Percentiles rank a stretch among this genome's conserved stretches.
These are phyloP conservation scores for Wickerhamomyces xylosicus DNA, from an alignment of 805 yeast genomes.

Conservation along the genomic window DNA sequence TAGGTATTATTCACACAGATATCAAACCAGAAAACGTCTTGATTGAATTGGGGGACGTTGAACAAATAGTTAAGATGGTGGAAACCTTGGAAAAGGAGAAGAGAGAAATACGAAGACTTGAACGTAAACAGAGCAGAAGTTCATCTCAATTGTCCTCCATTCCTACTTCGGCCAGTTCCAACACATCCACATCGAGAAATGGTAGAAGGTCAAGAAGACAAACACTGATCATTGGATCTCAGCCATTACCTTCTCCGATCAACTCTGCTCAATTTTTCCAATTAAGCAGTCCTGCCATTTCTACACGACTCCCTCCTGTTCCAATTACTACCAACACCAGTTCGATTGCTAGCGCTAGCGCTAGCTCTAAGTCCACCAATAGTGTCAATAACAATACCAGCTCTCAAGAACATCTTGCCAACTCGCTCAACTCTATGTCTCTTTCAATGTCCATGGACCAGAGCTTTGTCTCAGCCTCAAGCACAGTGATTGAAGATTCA, in stretches of 20 bases:
- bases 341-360: too few species aligned
- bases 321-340: too few species aligned
- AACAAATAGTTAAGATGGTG: conserved; percentile 58
- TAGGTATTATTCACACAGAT: conserved; percentile 71
- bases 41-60: conserved; percentile 78
- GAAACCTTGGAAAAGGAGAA: conserved; percentile 47
- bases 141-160: conserved; percentile 10
- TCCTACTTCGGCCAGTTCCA: conserved; percentile 13
- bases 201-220: conserved; percentile 50
- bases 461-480: conserved; percentile 6
- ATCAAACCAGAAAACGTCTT: conserved; percentile 67
- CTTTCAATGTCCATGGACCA: conserved; percentile 6
- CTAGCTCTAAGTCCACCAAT: too few species aligned
- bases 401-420: too few species aligned
- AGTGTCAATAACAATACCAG: too few species aligned
- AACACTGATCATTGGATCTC: conserved; percentile 80
- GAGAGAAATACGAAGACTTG: conserved; percentile 30
- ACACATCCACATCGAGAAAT: conserved; percentile 16
- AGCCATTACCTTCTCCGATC: conserved; percentile 85
- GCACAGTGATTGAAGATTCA: too few species aligned
- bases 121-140: conserved; percentile 25
- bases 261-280: conserved; percentile 33
- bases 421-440: too few species aligned
- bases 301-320: not conserved
- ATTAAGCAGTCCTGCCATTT: conserved; percentile 10